Conservation (phyloP, 345 rosid genomes). For the Raphanus sativus region DNA sequence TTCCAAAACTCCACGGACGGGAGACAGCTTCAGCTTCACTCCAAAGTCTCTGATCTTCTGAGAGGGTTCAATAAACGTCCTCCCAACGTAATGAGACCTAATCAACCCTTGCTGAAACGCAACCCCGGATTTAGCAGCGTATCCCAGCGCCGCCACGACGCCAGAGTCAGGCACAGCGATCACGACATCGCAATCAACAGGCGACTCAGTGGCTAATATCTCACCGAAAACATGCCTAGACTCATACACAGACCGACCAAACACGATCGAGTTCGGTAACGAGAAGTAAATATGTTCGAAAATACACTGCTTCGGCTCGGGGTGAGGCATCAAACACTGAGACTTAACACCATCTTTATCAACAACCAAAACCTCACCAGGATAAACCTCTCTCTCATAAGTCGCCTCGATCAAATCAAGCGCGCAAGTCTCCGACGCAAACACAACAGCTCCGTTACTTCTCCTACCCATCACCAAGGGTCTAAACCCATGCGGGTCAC, state of each 20-base stretch:
- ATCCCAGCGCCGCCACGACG: conserved; percentile 92
- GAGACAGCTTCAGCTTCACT: conserved; percentile 91
- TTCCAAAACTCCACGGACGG: conserved; percentile 75
- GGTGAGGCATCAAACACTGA: conserved; percentile 67
- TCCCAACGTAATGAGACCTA: conserved; percentile 92
- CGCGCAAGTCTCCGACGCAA: conserved; percentile 96
- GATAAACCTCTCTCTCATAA: conserved; percentile 86
- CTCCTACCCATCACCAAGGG: conserved; percentile 96
- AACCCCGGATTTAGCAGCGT: conserved; percentile 81
- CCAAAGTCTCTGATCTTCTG: conserved; percentile 97
- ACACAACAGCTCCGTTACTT: conserved; percentile 88
- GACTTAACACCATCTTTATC: conserved; percentile 86
- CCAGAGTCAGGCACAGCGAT: conserved; percentile 98
- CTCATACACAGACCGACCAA: conserved; percentile 84
- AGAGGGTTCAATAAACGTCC: conserved; percentile 90
- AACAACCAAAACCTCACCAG: conserved; percentile 87
- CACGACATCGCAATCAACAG: conserved; percentile 90
- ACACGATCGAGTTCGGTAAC: conserved; percentile 79
- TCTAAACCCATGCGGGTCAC: conserved; percentile 88
- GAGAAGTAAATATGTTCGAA: conserved; percentile 93
- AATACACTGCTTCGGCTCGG: conserved; percentile 82
- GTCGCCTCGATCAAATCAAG: conserved; percentile 96
- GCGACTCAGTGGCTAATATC: conserved; percentile 75
- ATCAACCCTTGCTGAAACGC: conserved; percentile 86
- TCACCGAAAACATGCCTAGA: conserved; percentile 73